Evolutionary conservation across 2,329 filamentous ascomycete genomes (phyloP).

Genomic region (Bipolaris zeicola): DNA sequence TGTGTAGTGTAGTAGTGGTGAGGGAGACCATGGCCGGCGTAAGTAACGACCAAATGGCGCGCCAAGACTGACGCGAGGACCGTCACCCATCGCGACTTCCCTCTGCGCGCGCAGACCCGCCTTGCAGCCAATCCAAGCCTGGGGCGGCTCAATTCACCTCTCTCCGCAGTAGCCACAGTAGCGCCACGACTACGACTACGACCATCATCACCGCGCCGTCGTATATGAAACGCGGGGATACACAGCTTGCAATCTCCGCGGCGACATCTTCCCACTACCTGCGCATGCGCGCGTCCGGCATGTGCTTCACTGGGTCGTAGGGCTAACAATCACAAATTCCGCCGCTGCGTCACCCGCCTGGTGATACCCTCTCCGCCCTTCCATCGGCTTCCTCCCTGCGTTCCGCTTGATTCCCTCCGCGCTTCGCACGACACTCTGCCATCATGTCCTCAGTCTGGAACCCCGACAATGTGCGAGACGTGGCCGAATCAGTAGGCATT

Average conservation of each 20-base stretch:
- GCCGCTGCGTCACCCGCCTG: constrained; percentile 33
- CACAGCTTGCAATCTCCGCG: neutral
- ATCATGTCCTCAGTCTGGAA: constrained; percentile 76
- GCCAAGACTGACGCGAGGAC: constrained; percentile 23
- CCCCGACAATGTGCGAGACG: constrained; percentile 91
- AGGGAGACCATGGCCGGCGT: neutral
- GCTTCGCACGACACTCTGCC: constrained; percentile 18
- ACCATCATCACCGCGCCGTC: neutral
- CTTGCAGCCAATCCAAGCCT: neutral
- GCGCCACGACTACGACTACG: neutral
- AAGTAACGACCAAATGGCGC: constrained; percentile 14
- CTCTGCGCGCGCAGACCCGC: neutral
- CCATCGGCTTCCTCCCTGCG: constrained; percentile 21
- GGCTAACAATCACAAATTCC: constrained; percentile 38
- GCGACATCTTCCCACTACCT: constrained; percentile 13
- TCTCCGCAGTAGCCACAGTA: neutral
- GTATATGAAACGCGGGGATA: neutral
- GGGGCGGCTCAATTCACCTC: neutral
- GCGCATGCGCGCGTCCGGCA: constrained; percentile 36
- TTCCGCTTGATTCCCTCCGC: constrained; percentile 19
- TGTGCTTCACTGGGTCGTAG: constrained; percentile 38
- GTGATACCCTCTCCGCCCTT: constrained; percentile 33
- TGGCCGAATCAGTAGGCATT: constrained; percentile 95
- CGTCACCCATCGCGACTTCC: constrained; percentile 30
- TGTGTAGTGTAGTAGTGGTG: neutral